Percentiles rank a stretch among this genome's conserved stretches.
Evolutionary conservation across 164 flowering plant genomes (phyloP).

Genomic region (Magnolia officinalis): DNA sequence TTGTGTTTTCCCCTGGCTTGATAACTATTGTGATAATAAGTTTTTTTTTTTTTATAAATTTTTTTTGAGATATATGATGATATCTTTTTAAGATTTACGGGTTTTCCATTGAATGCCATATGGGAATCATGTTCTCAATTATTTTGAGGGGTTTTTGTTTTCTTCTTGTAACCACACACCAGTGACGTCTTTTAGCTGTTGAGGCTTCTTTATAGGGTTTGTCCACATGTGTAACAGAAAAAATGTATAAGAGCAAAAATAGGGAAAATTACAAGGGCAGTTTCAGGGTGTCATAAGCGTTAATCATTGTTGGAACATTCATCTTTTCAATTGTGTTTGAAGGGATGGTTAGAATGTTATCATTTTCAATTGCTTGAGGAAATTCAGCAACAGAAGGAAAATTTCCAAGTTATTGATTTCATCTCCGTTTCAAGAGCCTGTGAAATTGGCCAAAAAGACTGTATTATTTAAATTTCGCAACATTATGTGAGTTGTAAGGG

Average conservation of each 20-base stretch:
- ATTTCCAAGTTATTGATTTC: not conserved
- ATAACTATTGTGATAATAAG: too few species aligned
- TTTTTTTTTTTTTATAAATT: too few species aligned
- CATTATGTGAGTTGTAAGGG: too few species aligned
- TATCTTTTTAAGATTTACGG: too few species aligned
- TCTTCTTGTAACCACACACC: too few species aligned
- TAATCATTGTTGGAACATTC: not conserved
- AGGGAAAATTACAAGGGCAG: not conserved
- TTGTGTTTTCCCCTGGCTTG: too few species aligned
- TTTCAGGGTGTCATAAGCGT: not conserved
- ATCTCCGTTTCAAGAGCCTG: not conserved
- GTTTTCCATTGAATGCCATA: too few species aligned
- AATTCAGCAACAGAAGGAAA: not conserved
- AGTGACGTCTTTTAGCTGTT: not conserved
- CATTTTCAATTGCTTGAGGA: not conserved
- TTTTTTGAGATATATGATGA: too few species aligned
- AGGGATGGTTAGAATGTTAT: not conserved
- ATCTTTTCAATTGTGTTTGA: not conserved
- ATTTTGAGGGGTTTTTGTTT: too few species aligned
- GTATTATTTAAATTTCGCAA: too few species aligned
- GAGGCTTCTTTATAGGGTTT: not conserved
- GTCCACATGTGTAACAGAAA: not conserved
- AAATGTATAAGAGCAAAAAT: not conserved
- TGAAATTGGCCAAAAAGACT: not conserved
- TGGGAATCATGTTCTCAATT: too few species aligned